Evolutionary conservation across 257 asterid genomes (phyloP).

Genomic region (Craterostigma plantagineum): DNA sequence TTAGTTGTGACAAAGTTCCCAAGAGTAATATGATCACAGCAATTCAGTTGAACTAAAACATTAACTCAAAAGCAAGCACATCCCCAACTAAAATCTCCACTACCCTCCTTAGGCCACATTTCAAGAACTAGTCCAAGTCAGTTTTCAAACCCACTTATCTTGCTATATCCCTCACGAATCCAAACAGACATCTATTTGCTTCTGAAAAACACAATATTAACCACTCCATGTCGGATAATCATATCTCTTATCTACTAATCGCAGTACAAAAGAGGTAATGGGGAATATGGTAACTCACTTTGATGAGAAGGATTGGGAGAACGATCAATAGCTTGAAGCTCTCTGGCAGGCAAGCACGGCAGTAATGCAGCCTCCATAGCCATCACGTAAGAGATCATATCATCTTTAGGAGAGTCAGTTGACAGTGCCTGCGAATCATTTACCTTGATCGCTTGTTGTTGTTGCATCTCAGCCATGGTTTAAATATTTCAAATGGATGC

Average conservation of each 20-base stretch:
- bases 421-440: conserved; percentile 29
- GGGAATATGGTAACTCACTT: conserved; percentile 26
- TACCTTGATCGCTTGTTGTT: conserved; percentile 26
- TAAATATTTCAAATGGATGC: not conserved
- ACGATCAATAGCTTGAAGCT: conserved; percentile 88
- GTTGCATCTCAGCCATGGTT: conserved; percentile 50
- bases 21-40: too few relatives aligned
- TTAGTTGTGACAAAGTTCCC: too few relatives aligned
- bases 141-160: too few relatives aligned
- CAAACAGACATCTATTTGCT: too few relatives aligned
- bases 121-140: too few relatives aligned
- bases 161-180: too few relatives aligned
- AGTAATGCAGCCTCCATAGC: conserved; percentile 83
- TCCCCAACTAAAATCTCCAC: too few relatives aligned
- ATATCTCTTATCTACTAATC: not conserved
- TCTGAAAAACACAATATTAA: too few relatives aligned
- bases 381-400: conserved; percentile 63
- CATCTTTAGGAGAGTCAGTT: conserved; percentile 33
- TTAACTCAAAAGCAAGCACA: too few relatives aligned
- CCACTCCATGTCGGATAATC: not conserved
- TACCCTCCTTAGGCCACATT: too few relatives aligned
- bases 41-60: too few relatives aligned
- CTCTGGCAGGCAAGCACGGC: conserved; percentile 94
- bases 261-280: not conserved
- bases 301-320: conserved; percentile 98